Evolutionary conservation across 352 stramenopile species (phyloP), one percentile per base, ranked within the genome.

Genomic region (Phytopythium sindhum): DNA sequence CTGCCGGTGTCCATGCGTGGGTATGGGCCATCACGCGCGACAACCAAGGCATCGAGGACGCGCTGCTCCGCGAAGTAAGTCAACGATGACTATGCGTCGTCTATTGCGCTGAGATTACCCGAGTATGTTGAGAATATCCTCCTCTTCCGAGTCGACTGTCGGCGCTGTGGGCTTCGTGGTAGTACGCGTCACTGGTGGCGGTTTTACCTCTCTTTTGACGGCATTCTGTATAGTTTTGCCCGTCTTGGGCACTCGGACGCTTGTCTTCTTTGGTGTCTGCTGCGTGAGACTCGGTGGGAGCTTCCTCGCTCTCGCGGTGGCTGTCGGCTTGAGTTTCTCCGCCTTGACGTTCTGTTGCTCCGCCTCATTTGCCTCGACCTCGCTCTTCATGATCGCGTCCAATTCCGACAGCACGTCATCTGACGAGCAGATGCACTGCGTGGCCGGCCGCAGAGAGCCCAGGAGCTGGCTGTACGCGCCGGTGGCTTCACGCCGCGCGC

Each of bases 61-160:
- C 28, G 35, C 35, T 60, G 11, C 55, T 60, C 17, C 48, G 28
- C 2, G 48, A 31, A n/a, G 48, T 26, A 10, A 29, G 23, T 26
- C 54, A 50, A 37, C 51, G 29, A 9, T 35, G 15, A 41, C 12
- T 12, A 44, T 24, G 29, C 19, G 1, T 35, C 2, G 23, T 33
- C 14, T 28, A 56, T 21, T 47, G 9, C 5, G 15, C 23, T 55
- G 0, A 4, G 2, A 11, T 26, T 60, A 60, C 1, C 37, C 37
- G 35, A 86, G 48, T 67, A 86, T 84, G 57, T 85, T 71, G n/a
- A 86, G 56, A 28, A 89, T 76, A 44, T 86, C 77, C 60, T 86
- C 80, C 61, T 86, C 77, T 21, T 82, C 75, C 12, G 71, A 84
- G 29, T 81, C 60, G 23, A 78, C 62, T 8, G 66, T 4, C 26